Conservation (phyloP, 2,329 filamentous ascomycete species). For the Aspergillus novofumigatus region DNA sequence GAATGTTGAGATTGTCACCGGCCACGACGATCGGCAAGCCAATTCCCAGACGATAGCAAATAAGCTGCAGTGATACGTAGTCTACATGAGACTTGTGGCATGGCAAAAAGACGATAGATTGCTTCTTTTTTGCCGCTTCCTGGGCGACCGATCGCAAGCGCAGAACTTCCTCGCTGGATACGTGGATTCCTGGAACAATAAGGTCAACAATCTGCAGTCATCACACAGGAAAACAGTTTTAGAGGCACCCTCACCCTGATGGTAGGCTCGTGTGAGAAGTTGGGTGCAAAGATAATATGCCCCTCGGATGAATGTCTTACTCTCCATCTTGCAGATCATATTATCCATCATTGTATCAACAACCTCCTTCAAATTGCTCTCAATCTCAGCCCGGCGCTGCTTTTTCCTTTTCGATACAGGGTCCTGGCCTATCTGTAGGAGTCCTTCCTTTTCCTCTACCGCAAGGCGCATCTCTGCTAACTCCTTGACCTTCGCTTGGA, state of each 20-base stretch:
- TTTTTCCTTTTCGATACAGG: slow-evolving; percentile 26
- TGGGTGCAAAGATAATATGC: slow-evolving; percentile 90
- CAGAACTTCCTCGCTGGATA: slow-evolving; percentile 89
- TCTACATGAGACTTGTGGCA: slow-evolving; percentile 95
- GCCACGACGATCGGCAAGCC: slow-evolving; percentile 88
- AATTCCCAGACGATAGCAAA: slow-evolving; percentile 89
- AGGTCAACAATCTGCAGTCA: neutral
- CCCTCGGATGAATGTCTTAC: slow-evolving; percentile 82
- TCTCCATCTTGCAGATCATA: slow-evolving; percentile 99
- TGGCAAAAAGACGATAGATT: slow-evolving; percentile 92
- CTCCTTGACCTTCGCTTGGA: slow-evolving; percentile 70
- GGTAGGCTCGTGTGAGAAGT: slow-evolving; percentile 85
- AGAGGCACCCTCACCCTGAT: slow-evolving; percentile 61
- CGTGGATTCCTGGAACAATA: slow-evolving; percentile 65
- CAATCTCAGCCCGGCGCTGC: slow-evolving; percentile 55
- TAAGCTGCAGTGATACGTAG: slow-evolving; percentile 89
- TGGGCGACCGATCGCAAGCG: slow-evolving; percentile 77
- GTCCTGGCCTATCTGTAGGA: slow-evolving; percentile 47
- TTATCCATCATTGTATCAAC: slow-evolving; percentile 82
- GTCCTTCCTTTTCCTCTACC: slow-evolving; percentile 72
- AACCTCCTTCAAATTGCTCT: slow-evolving; percentile 70
- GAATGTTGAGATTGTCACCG: slow-evolving; percentile 94
- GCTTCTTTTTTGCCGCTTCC: slow-evolving; percentile 77
- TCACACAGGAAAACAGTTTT: neutral
- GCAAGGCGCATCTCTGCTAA: slow-evolving; percentile 70